Percentiles rank a stretch among this genome's conserved stretches.
Conservation (phyloP, 2,329 filamentous ascomycete species). For the Aspergillus eucalypticola region DNA sequence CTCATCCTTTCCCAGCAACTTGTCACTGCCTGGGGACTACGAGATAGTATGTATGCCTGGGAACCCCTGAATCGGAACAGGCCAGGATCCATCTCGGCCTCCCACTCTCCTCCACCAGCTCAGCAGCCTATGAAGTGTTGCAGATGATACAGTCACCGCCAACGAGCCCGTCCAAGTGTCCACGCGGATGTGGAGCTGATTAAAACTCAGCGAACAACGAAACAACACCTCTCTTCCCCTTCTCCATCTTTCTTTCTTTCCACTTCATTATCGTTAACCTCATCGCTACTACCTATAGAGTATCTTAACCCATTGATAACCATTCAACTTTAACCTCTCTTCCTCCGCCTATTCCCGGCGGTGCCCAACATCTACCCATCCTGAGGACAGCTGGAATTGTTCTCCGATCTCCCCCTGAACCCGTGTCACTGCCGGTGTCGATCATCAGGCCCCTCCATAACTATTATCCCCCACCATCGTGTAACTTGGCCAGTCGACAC, state of each 20-base stretch:
- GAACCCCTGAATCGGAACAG: not conserved
- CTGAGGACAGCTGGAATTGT: not conserved
- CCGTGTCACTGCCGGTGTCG: not conserved
- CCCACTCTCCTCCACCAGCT: not conserved
- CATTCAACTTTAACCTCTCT: not conserved
- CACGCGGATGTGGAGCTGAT: constrained; percentile 1
- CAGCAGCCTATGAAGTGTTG: not conserved
- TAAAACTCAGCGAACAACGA: constrained; percentile 1
- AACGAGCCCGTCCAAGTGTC: not conserved
- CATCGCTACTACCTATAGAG: not conserved
- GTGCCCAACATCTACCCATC: not conserved
- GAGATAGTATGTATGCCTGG: too few relatives aligned
- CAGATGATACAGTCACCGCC: constrained; percentile 1
- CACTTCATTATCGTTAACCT: not conserved
- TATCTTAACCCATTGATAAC: not conserved
- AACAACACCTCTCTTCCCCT: not conserved
- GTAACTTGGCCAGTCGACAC: not conserved
- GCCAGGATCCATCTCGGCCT: not conserved
- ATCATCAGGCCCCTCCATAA: not conserved
- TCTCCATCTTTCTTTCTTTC: not conserved
- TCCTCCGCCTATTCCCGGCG: not conserved
- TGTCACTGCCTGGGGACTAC: not conserved
- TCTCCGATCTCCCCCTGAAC: not conserved
- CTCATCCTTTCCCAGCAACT: not conserved
- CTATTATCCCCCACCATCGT: not conserved